Evolutionary conservation across 768 basidiomycete species (phyloP), one percentile per base, ranked within the genome.

Genomic region (Termitomyces sp.): DNA sequence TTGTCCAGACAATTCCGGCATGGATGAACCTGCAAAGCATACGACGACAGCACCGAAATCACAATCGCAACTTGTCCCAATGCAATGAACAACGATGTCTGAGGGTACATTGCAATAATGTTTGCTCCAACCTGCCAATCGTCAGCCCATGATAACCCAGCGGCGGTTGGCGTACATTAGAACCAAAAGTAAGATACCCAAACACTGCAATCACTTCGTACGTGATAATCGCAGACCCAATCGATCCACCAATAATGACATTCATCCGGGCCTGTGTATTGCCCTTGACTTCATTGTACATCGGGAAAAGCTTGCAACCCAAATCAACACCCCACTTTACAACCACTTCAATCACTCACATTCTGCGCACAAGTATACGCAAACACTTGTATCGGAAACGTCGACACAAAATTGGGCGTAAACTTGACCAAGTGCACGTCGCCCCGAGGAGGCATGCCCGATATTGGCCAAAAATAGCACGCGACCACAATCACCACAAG

Each of bases 281-380:
- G 32, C 74, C 75, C 63, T 80, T 80, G 35, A 98, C 78, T 71
- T 98, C 96, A 68, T 98, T 98, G 74, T 87, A 96, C 53, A 97
- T 85, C 2, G 94, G 92, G 72, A 98, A 97, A 18, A 98, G 73
- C 92, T 98, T n/a, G 2, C 18, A 62, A 13, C 14, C 18, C 13
- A 11, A 36, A 8, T 52, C 52, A 52, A 30, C 38, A 52, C 18
- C 52, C 0, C n/a, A 30, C 41, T 38, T 8, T 4, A 13, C 24
- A 13, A 28, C 26, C 36, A n/a, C 38, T 8, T 24, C 24, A 11
- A 13, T 30, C 36, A 66, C 86, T 63, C 69, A 94, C 94, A 67
- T 96, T 96, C 78, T 96, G 94, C 14, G 90, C 82, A 68, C 95
- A 97, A 2, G 94, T 96, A 69, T 87, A 94, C 4, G 90, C 90